Evolutionary conservation across 768 basidiomycete species (phyloP), one percentile per base, ranked within the genome.

Genomic region (Hygrocybe punicea): DNA sequence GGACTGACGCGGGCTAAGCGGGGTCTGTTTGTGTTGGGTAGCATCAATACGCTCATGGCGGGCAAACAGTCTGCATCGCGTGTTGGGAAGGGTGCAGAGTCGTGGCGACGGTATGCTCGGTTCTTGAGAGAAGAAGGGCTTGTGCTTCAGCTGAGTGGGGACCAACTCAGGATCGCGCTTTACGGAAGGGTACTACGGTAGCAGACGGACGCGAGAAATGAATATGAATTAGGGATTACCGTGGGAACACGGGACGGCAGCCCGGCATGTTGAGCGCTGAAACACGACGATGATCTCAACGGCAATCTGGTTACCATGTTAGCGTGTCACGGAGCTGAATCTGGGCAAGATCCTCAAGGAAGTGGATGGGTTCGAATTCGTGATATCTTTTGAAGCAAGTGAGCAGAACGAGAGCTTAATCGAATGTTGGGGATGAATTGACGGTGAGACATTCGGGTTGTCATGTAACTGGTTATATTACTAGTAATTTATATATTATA

Each of bases 1-100:
- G 94, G 93, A 2, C 75, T 97, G 55, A 97, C 94, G 51, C 77
- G 94, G 21, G 94, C 93, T 29, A 89, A 87, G 72, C 77, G 92
- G 58, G 91, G 87, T n/a, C 68, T 93, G 59, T 89, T 93, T 64
- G 80, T 94, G 9, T 76, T 93, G 3, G 91, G 92, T 35, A 91
- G 80, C 58, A 74, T 89, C 57, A 73, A 73, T 58, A 92, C 91
- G 14, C 73, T 92, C 55, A 73, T 75, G 59, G 73, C 75, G 37
- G 78, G 85, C 19, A 78, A 73, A 67, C 60, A 59, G 44, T 49
- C 5, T 21, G 55, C 59, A 55, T 57, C 59, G 16, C 64, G 58
- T 36, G 68, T 68, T 13, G 76, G 73, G 8, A 78, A 72, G 62
- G 82, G 82, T 4, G 73, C 68, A 9, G 82, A 73, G 42, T 80